Percentiles rank a stretch among this genome's conserved stretches.
Evolutionary conservation across 1,139 yeast genomes (phyloP).

Genomic region (Suhomyces yuchorum): DNA sequence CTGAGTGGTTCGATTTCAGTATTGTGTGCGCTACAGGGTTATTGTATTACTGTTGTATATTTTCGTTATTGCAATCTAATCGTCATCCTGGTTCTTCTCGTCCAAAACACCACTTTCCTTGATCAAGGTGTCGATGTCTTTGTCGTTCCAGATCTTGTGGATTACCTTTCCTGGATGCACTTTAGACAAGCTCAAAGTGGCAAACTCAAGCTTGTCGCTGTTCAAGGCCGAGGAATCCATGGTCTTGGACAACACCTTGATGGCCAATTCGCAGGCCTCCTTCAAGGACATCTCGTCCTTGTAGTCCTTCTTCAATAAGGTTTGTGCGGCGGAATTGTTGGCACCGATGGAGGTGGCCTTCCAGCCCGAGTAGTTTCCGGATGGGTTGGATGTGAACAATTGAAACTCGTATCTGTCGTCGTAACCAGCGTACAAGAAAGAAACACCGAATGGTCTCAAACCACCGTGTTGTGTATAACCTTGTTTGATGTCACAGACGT

Average conservation of each 20-base stretch:
- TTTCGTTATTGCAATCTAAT: constrained; percentile 3
- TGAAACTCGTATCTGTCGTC: constrained; percentile 91
- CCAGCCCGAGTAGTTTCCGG: constrained; percentile 98
- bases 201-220: constrained; percentile 86
- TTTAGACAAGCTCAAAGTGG: constrained; percentile 62
- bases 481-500: constrained; percentile 91
- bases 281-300: constrained; percentile 75
- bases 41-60: background rate
- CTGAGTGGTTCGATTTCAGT: no score
- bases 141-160: constrained; percentile 78
- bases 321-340: constrained; percentile 94
- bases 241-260: constrained; percentile 90
- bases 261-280: constrained; percentile 85
- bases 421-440: constrained; percentile 93
- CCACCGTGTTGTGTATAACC: constrained; percentile 99
- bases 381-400: constrained; percentile 91
- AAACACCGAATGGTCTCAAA: constrained; percentile 95
- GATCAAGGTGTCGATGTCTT: constrained; percentile 73
- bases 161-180: constrained; percentile 52
- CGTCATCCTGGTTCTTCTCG: constrained; percentile 32
- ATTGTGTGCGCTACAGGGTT: no score
- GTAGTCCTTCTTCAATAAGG: constrained; percentile 91
- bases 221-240: constrained; percentile 87
- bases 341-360: constrained; percentile 97
- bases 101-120: constrained; percentile 71